These are phyloP conservation scores for Trifolium repens DNA, from an alignment of 306 rosid genomes.

Conservation along the genomic window DNA sequence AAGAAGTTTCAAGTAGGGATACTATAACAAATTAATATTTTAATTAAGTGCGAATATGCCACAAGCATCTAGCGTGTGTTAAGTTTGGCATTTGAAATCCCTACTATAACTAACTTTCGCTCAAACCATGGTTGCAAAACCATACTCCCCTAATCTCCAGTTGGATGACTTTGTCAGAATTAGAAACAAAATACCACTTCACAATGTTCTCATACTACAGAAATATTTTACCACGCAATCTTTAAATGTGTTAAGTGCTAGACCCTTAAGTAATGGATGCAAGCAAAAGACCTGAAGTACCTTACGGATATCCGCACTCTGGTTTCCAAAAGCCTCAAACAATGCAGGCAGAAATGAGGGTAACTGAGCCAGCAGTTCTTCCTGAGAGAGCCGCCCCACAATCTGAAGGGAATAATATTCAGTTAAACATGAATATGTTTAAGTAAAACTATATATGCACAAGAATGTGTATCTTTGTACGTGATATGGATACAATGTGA, in stretches of 20 bases:
- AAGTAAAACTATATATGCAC: conserved; percentile 38
- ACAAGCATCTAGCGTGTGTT: conserved; percentile 25
- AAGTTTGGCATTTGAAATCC: conserved; percentile 14
- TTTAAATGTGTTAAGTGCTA: conserved; percentile 17
- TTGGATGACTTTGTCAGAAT: conserved; percentile 22
- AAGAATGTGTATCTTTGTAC: conserved; percentile 7
- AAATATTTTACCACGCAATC: conserved; percentile 24
- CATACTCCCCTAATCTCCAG: background rate
- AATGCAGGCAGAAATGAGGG: conserved; percentile 95
- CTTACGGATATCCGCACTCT: conserved; percentile 99
- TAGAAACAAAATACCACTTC: conserved; percentile 16
- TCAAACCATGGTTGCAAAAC: conserved; percentile 6
- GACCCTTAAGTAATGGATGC: conserved; percentile 18
- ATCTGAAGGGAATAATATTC: conserved; percentile 58
- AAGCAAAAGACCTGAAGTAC: conserved; percentile 46
- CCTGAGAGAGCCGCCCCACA: conserved; percentile 84
- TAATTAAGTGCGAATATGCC: conserved; percentile 13
- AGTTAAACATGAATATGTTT: conserved; percentile 28
- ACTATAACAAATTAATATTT: conserved; percentile 6
- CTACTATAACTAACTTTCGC: background rate
- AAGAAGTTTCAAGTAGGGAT: conserved; percentile 21
- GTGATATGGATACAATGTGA: background rate
- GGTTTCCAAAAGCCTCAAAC: conserved; percentile 97
- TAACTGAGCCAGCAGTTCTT: conserved; percentile 83
- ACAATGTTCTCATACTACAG: conserved; percentile 17